Percentiles rank a stretch among this genome's conserved stretches.
Evolutionary conservation across 345 rosid genomes (phyloP).

Genomic region (Populus euphratica): DNA sequence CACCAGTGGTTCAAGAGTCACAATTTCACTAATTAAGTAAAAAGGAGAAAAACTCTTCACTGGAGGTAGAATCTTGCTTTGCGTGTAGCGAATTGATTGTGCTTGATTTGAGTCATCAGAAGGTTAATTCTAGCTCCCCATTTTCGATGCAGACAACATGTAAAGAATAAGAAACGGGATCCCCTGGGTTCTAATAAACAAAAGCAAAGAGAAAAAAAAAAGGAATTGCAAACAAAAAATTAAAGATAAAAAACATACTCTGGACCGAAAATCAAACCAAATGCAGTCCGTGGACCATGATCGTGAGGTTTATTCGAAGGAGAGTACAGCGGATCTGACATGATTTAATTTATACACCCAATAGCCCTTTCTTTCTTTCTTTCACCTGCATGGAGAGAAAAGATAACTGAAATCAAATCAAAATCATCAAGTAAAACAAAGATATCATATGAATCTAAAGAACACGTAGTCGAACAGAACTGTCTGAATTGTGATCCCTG

Average conservation of each 20-base stretch:
- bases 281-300: not conserved
- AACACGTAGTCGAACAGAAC: not conserved
- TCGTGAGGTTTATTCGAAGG: constrained; percentile 4
- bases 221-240: not conserved
- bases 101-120: not conserved
- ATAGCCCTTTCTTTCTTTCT: not conserved
- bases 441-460: not conserved
- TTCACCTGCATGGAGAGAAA: not conserved
- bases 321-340: constrained; percentile 4
- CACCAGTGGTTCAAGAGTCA: not conserved
- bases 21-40: not conserved
- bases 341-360: not conserved
- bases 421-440: not conserved
- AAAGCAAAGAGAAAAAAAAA: not conserved
- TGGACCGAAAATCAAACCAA: constrained; percentile 12
- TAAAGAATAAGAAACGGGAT: not conserved
- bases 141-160: not conserved
- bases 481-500: not conserved
- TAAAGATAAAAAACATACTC: constrained; percentile 8
- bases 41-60: not conserved
- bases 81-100: not conserved
- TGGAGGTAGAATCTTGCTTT: not conserved
- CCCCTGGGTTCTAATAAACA: not conserved
- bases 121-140: not conserved
- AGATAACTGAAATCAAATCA: not conserved